Base-by-base conservation (phyloP, 2,329 filamentous ascomycete species). In the Rutstroemia sp. region DNA sequence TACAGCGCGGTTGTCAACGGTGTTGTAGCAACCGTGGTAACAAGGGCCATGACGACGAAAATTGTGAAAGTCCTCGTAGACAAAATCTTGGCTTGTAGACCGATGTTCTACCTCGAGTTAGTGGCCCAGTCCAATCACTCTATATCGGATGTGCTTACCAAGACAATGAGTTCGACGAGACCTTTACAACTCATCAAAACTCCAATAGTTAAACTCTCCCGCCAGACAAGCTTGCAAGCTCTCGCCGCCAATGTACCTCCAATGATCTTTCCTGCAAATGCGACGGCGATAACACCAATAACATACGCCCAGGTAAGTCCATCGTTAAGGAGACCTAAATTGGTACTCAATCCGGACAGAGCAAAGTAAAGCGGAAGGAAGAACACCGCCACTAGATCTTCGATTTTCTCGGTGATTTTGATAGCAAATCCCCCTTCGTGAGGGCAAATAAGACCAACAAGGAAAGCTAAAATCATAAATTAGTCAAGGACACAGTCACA, bases 101-200 rank as follows among this genome's bases (percentile, higher is more conserved):
- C 90, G 64, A 97, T 90, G 66, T 88, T 88, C 78, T 84, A 10
- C 40, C 54, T 0, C 21, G 38, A 39, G 34, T 38, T 27, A 9
- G 34, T 56, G 40, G 25, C 16, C 7, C 2, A 1, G 19, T 49
- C 16, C 34, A 44, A 19, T 36, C 12, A 48, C 55, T 40, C 51
- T n/a, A 34, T 17, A 12, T 46, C 14, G 39, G 12, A 21, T 36
- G n/a, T 12, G 65, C 83, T 73, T 76, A 92, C 89, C 71, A 95
- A 71, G n/a, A 96, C 92, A 69, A 97, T 96, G 52, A 97, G 75
- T 70, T 96, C 92, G 0, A 96, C 92, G 9, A 97, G 77, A 65
- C 92, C 92, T 71, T 97, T 97, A 72, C 92, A 97, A 72, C 89
- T 95, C 92, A 97, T 97, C 65, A 96, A 73, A 16, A 86, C 83